Evolutionary conservation across 495 filamentous ascomycete genomes (phyloP), one percentile per base, ranked within the genome.

Genomic region (Podospora comata): DNA sequence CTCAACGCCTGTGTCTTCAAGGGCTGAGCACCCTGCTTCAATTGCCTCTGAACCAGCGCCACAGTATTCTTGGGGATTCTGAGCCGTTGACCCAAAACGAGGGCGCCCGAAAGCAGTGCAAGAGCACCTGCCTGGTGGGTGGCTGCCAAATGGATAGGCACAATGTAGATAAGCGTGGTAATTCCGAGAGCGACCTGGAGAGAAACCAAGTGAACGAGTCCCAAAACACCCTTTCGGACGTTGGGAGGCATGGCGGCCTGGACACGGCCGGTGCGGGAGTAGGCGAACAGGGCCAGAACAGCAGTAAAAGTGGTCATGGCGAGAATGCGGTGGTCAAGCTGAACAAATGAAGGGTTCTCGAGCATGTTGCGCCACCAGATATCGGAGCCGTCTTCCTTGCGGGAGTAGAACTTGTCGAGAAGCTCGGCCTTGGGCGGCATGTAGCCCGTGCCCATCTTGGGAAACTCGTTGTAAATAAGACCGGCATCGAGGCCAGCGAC

Each of bases 391-490:
- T 97, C 93, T 55, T 87, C 82, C 60, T 83, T 85, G 63, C 91
- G 92, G 23, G 89, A 92, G 84, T 98, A 99, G 80, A 93, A 94
- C 56, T 86, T 80, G 72, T 91, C 87, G 73, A 92, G 92, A 9
- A 99, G 87, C 77, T 99, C 95, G 0, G 85, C 81, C 67, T 82
- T 87, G 1, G 95, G 96, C 11, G 95, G 95, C 3, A 90, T 82
- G 34, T 93, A 83, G 1, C 92, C 92, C 1, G 84, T 79, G 32
- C 96, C 95, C 95, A 99, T 99, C 74, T 85, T 92, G 1, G 96
- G 96, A 75, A 98, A 97, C 73, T 98, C 92, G 75, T 98, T 98
- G 82, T 99, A 99, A 75, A 99, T 97, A 18, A 99, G 81, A 15
- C 95, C 95, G 16, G 95, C 95, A 74, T 99, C 95, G 26, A 99